These are phyloP conservation scores for Endocladia muricata DNA, from an alignment of 31 red algal genomes.

Conservation along the genomic window DNA sequence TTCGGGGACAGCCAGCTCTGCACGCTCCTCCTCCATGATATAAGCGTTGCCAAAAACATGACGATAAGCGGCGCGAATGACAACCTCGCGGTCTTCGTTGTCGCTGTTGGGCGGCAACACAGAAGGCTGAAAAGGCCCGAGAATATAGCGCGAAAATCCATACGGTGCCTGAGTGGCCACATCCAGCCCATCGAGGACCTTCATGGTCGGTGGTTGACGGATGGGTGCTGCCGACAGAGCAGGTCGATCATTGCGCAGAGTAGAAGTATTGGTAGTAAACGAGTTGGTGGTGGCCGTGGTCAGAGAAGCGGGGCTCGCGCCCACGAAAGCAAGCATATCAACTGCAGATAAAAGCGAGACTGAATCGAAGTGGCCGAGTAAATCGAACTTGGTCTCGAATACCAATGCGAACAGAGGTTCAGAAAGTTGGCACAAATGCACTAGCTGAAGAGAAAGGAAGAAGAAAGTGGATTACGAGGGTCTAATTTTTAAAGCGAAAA, in stretches of 20 bases:
- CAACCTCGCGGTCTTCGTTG: conserved; percentile 49
- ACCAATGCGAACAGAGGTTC: too few relatives aligned
- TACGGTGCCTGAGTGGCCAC: conserved; percentile 49
- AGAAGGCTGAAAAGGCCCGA: conserved; percentile 64
- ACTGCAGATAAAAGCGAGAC: too few relatives aligned
- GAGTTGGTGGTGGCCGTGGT: background rate
- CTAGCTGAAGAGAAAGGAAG: too few relatives aligned
- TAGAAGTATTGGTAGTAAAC: background rate
- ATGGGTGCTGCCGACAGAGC: background rate
- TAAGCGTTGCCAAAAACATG: conserved; percentile 94
- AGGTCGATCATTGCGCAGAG: background rate
- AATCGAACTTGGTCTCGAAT: too few relatives aligned
- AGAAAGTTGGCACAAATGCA: too few relatives aligned
- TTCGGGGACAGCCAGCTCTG: conserved; percentile 65
- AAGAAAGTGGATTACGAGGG: too few relatives aligned
- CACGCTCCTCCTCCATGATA: conserved; percentile 83
- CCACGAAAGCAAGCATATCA: too few relatives aligned
- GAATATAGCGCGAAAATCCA: conserved; percentile 69
- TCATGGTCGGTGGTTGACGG: conserved; percentile 44
- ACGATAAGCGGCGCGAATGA: conserved; percentile 57
- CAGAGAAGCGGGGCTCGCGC: background rate
- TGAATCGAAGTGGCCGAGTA: too few relatives aligned
- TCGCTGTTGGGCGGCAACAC: conserved; percentile 21
- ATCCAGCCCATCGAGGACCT: conserved; percentile 61
- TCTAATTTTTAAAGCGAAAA: too few relatives aligned